Conservation (phyloP, 108 stramenopile genomes). For the Mayamaea pseudoterrestris region DNA sequence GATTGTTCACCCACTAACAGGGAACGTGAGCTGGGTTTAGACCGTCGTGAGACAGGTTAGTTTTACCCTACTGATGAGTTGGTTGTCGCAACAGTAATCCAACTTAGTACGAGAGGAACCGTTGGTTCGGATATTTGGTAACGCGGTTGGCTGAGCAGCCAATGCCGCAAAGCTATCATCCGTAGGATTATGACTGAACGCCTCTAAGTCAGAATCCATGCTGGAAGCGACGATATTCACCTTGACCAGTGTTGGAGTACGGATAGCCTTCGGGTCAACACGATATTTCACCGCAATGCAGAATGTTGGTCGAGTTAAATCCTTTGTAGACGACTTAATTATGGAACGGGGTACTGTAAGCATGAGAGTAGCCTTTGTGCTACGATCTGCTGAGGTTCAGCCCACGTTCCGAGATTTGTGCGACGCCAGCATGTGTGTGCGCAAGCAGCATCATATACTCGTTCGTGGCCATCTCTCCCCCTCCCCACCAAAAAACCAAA, state of each 20-base stretch:
- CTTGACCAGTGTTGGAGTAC: conserved; percentile 66
- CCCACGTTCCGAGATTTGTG: conserved; percentile 88
- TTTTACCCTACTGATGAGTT: conserved; percentile 88
- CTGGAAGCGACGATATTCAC: conserved; percentile 82
- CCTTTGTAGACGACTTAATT: conserved; percentile 92
- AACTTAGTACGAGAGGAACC: conserved; percentile 99
- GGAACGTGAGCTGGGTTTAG: conserved; percentile 97
- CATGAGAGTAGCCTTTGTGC: conserved; percentile 92
- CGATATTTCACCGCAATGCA: conserved; percentile 56
- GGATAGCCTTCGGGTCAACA: conserved; percentile 59
- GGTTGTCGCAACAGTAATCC: conserved; percentile 91
- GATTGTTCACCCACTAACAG: conserved; percentile 96
- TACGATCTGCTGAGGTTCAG: conserved; percentile 95
- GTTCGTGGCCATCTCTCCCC: too few species aligned
- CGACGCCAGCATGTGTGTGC: too few species aligned
- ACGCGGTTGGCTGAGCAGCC: conserved; percentile 84
- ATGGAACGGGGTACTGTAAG: conserved; percentile 92
- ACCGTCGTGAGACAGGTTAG: conserved; percentile 97
- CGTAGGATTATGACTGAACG: conserved; percentile 91
- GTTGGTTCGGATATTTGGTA: conserved; percentile 96
- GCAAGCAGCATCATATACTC: too few species aligned
- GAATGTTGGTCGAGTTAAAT: conserved; percentile 86
- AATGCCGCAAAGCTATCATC: conserved; percentile 91
- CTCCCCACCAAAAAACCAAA: too few species aligned
- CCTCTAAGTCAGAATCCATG: conserved; percentile 95